phyloP scores from a whole-genome alignment of 768 basidiomycete species.

The Phaeotremella skinneri region DNA sequence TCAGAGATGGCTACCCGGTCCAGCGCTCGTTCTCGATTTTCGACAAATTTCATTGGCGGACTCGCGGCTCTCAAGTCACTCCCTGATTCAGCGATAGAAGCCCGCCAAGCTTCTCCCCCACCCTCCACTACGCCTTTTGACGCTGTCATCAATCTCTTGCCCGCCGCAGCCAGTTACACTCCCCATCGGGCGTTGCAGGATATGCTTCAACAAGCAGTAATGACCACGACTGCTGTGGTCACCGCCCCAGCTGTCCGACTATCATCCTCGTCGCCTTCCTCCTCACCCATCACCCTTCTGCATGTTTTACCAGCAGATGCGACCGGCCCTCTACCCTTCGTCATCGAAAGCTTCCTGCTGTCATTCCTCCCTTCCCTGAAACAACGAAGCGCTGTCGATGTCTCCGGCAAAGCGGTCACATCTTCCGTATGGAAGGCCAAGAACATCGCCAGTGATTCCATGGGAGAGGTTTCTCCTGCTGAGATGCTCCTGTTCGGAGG shows the following conservation, averaged over 20 bases:
- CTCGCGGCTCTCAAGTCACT: too few relatives aligned
- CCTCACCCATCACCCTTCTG: constrained; percentile 14
- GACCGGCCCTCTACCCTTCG: constrained; percentile 23
- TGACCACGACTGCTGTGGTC: constrained; percentile 30
- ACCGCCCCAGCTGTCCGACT: constrained; percentile 6
- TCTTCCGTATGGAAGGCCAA: constrained; percentile 16
- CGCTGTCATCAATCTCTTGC: constrained; percentile 36
- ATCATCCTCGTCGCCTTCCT: neutral
- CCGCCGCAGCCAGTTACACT: constrained; percentile 11
- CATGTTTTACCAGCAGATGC: constrained; percentile 30
- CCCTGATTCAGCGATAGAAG: too few relatives aligned
- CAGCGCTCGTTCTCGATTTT: too few relatives aligned
- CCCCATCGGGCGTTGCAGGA: constrained; percentile 24
- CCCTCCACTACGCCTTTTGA: constrained; percentile 20
- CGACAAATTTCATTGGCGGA: too few relatives aligned
- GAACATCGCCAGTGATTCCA: neutral
- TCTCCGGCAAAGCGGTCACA: constrained; percentile 17
- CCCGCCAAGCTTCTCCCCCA: too few relatives aligned
- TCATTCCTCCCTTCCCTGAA: constrained; percentile 26
- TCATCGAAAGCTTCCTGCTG: constrained; percentile 35
- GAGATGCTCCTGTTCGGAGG: constrained; percentile 31
- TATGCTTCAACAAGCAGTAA: constrained; percentile 36
- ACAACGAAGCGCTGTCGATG: constrained; percentile 6
- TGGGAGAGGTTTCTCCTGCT: constrained; percentile 12
- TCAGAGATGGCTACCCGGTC: too few relatives aligned